Evolutionary conservation across 208 protist genomes (phyloP), one percentile per base, ranked within the genome.

Genomic region (Crithidia mellificae): DNA sequence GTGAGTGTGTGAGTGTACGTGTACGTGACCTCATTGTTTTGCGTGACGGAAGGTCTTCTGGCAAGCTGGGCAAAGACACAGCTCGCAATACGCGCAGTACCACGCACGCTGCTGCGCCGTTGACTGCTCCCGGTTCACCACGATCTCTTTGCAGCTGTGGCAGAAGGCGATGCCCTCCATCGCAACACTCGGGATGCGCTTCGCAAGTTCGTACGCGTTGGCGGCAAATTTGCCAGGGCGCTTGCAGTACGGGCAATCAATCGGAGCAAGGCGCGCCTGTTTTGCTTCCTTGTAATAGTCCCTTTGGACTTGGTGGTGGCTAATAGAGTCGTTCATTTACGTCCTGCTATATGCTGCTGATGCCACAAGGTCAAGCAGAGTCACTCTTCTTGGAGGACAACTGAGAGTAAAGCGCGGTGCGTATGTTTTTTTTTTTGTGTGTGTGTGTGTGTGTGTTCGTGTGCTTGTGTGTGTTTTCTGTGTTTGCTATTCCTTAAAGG

Each of bases 231-330:
- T 49, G 11, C 89, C 89, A 1, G 52, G 62, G 19, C 68, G 61
- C 17, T 83, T 72, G 63, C 86, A 94, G 25, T 75, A 34, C 1
- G 89, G 86, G 58, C 89, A 94, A 14, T 55, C 39, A 36, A 85
- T 81, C 12, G 82, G 77, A 41, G 54, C 56, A 20, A 43, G 50
- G 1, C 61, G 46, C 0, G 63, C 67, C n/a, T 67, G 52, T 25
- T 73, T 50, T 14, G 79, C 47, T 63, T 85, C 83, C 38, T 72
- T 68, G 54, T 90, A 94, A 74, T 94, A 91, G 68, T 94, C 79
- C 15, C 79, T 36, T 41, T 57, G 5, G 17, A 77, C 72, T 6
- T 62, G 46, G 44, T 77, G 63, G 43, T 71, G 59, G 46, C 62
- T 57, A 30, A 75, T 54, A 14, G 30, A 32, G 24, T 75, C 70